These are phyloP conservation scores for Cryptosporidium meleagridis DNA, from an alignment of 169 alveolate genomes.

Conservation along the genomic window DNA sequence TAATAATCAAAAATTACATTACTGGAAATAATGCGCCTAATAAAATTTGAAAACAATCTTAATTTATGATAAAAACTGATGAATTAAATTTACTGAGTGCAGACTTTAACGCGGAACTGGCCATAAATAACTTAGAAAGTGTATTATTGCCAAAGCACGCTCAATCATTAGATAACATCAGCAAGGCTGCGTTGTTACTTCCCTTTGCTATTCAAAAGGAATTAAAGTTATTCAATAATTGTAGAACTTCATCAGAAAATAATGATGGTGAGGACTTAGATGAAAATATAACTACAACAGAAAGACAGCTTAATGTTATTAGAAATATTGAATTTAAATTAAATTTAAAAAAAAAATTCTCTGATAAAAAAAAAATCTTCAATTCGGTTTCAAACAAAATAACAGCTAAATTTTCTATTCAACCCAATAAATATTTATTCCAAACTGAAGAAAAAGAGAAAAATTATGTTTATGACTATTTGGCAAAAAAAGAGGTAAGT, in stretches of 20 bases:
- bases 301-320: constrained; percentile 1
- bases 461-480: neutral
- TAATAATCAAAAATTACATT: neutral
- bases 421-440: neutral
- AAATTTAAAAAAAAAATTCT: constrained; percentile 19
- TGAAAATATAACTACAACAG: neutral
- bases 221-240: neutral
- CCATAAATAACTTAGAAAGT: constrained; percentile 14
- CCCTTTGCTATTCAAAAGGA: constrained; percentile 54
- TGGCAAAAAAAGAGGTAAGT: constrained; percentile 18
- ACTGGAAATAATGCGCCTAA: constrained; percentile 4
- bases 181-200: constrained; percentile 44
- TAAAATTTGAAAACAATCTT: neutral
- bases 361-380: neutral
- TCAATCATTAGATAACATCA: constrained; percentile 39
- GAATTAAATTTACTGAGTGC: constrained; percentile 21
- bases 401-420: neutral
- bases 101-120: constrained; percentile 27
- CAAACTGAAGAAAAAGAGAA: neutral
- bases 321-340: constrained; percentile 57
- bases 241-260: neutral
- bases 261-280: neutral
- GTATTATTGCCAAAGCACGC: constrained; percentile 34
- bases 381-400: neutral
- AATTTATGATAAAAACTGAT: neutral